A percentile compares a stretch with the other conserved stretches of the same genome.
Conservation (phyloP, 176 grass and related monocot species). For the Cocos nucifera region DNA sequence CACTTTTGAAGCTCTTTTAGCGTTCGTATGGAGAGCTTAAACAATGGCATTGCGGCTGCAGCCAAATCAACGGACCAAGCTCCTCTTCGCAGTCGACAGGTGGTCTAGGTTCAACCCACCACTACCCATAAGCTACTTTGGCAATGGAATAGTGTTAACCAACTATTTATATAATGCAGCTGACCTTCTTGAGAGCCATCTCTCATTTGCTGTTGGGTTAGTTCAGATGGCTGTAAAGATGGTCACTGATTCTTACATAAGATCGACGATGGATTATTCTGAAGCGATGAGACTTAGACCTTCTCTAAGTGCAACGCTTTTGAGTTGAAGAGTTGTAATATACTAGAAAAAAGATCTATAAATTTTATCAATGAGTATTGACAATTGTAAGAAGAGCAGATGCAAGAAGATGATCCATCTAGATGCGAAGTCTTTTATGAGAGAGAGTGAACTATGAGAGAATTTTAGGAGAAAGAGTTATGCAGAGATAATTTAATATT, state of each 20-base stretch:
- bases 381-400: too few relatives aligned
- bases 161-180: slow-evolving; percentile 38
- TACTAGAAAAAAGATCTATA: too few relatives aligned
- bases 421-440: too few relatives aligned
- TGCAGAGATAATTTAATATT: too few relatives aligned
- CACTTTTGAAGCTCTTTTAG: slow-evolving; percentile 52
- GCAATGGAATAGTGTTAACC: slow-evolving; percentile 67
- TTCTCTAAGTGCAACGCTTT: slow-evolving; percentile 53
- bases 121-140: slow-evolving; percentile 54
- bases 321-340: too few relatives aligned
- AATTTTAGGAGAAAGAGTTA: too few relatives aligned
- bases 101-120: slow-evolving; percentile 42
- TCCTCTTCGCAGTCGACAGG: slow-evolving; percentile 68
- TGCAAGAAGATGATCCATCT: too few relatives aligned
- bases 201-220: too few relatives aligned
- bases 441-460: too few relatives aligned
- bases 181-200: slow-evolving; percentile 30
- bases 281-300: slow-evolving; percentile 50
- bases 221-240: slow-evolving; percentile 38
- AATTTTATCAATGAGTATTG: too few relatives aligned
- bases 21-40: slow-evolving; percentile 54
- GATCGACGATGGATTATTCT: slow-evolving; percentile 70
- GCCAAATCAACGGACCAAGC: slow-evolving; percentile 31
- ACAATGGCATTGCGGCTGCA: slow-evolving; percentile 36
- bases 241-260: slow-evolving; percentile 45